phyloP scores from a whole-genome alignment of 2,329 filamentous ascomycete species.

The Waltergamsia citrina region DNA sequence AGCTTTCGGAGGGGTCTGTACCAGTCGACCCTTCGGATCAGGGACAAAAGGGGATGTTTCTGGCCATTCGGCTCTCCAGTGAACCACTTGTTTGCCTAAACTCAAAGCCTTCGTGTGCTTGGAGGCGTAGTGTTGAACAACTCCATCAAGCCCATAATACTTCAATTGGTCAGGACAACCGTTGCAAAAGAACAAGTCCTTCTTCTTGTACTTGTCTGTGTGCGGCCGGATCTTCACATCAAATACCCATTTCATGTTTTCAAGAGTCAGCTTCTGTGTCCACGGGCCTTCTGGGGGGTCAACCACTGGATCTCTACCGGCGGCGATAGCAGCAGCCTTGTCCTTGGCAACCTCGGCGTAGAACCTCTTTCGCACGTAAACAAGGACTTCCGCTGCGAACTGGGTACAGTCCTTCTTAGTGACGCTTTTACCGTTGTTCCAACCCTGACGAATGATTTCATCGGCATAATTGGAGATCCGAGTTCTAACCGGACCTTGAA shows the following conservation, averaged over 20 bases:
- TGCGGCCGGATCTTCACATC: constrained; percentile 65
- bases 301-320: constrained; percentile 29
- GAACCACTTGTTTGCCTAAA: constrained; percentile 60
- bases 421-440: constrained; percentile 54
- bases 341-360: constrained; percentile 50
- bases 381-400: constrained; percentile 64
- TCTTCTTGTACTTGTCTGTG: constrained; percentile 54
- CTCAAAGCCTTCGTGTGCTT: constrained; percentile 69
- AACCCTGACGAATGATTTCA: constrained; percentile 56
- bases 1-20: too few species aligned
- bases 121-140: constrained; percentile 75
- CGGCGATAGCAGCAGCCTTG: constrained; percentile 32
- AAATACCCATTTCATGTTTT: constrained; percentile 83
- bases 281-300: constrained; percentile 45
- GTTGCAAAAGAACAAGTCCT: constrained; percentile 69
- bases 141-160: constrained; percentile 66
- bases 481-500: constrained; percentile 57
- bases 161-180: constrained; percentile 56
- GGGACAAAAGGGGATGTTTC: constrained; percentile 64
- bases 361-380: constrained; percentile 58
- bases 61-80: constrained; percentile 78
- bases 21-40: too few species aligned
- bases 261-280: constrained; percentile 58
- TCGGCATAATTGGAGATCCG: constrained; percentile 59
- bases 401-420: constrained; percentile 52